Conservation (phyloP, 139 green algal species). For the Parachlorella kessleri region DNA sequence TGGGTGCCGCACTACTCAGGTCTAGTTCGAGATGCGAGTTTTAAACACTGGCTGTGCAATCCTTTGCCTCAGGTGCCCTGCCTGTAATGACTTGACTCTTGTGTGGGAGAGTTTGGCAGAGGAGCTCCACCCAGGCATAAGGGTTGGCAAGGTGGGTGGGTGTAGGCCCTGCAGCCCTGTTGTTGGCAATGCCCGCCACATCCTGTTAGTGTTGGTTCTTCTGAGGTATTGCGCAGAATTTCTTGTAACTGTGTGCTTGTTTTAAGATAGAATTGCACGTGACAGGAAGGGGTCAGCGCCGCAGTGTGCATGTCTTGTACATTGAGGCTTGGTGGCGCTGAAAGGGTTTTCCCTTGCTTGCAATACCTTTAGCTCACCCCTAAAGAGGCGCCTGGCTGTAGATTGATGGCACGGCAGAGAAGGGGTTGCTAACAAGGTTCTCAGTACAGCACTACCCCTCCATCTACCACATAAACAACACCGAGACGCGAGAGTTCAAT, state of each 20-base stretch:
- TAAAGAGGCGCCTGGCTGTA: too few species aligned
- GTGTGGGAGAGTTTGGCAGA: conserved; percentile 14
- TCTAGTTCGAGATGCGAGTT: too few species aligned
- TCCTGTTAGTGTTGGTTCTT: neutral
- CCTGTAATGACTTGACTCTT: conserved; percentile 22
- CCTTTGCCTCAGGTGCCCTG: conserved; percentile 26
- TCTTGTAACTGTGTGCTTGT: neutral
- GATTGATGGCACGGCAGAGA: conserved; percentile 28
- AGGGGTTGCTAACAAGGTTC: conserved; percentile 26
- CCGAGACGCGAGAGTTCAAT: conserved; percentile 23
- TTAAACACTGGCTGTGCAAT: too few species aligned
- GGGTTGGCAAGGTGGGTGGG: conserved; percentile 7
- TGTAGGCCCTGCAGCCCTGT: neutral
- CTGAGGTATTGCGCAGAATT: neutral
- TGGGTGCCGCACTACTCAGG: too few species aligned
- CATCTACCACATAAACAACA: conserved; percentile 19
- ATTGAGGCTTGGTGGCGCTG: too few species aligned
- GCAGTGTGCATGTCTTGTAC: too few species aligned
- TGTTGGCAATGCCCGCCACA: neutral
- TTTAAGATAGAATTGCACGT: neutral
- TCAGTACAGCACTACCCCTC: conserved; percentile 22
- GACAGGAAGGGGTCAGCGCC: too few species aligned
- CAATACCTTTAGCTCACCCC: too few species aligned
- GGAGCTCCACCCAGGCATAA: neutral
- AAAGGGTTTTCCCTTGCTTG: too few species aligned